These are phyloP conservation scores for Glonium stellatum DNA, from an alignment of 495 filamentous ascomycete genomes.

Conservation along the genomic window DNA sequence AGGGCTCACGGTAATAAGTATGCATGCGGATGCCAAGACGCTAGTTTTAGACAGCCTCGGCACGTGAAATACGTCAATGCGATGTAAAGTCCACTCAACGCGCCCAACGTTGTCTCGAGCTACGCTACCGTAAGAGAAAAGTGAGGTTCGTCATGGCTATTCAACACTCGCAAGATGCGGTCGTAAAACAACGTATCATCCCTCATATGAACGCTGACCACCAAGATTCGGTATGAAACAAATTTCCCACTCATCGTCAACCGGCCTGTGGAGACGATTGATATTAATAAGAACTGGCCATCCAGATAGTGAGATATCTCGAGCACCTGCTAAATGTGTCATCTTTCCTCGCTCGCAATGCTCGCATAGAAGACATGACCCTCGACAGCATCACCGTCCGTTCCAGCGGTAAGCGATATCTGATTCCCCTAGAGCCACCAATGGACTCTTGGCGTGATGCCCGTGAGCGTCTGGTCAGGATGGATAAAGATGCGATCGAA, in stretches of 20 bases:
- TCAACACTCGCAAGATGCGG: constrained; percentile 34
- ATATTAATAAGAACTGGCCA: not conserved
- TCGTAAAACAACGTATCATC: constrained; percentile 56
- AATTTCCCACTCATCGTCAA: not conserved
- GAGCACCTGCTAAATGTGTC: constrained; percentile 51
- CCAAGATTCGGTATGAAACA: constrained; percentile 44
- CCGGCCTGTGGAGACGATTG: not conserved
- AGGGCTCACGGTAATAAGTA: no score
- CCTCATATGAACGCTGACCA: constrained; percentile 80
- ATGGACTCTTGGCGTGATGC: constrained; percentile 55
- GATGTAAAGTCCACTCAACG: no score
- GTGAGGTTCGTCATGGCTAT: constrained; percentile 20
- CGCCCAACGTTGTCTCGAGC: no score
- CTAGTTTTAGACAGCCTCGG: no score
- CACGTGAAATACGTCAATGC: no score
- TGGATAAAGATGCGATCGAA: constrained; percentile 54
- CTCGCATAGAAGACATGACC: constrained; percentile 53
- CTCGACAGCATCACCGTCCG: constrained; percentile 51
- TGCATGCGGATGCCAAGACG: no score
- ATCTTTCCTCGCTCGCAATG: constrained; percentile 40
- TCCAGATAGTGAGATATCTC: constrained; percentile 55
- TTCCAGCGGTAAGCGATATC: constrained; percentile 43
- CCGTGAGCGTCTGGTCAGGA: constrained; percentile 56
- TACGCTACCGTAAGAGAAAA: no score
- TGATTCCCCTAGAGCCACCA: constrained; percentile 55